Evolutionary conservation across 306 rosid genomes (phyloP), one percentile per base, ranked within the genome.

Genomic region (Castanea sativa): DNA sequence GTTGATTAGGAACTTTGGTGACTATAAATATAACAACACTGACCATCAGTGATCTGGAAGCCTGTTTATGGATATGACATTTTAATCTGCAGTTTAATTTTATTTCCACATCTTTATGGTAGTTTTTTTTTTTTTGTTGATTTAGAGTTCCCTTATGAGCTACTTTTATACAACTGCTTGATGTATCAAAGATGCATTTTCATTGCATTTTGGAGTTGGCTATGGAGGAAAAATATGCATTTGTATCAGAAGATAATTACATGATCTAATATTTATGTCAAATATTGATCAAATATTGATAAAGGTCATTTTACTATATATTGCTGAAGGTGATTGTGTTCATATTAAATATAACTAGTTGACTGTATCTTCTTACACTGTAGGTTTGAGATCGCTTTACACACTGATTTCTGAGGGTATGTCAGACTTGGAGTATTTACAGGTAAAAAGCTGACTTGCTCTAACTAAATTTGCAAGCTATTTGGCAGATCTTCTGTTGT

Each of bases 341-440:
- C 70, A n/a, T 64, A 30, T 32, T 67, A 33, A 16, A 30, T 14
- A 7, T 33, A 67, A 8, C 52, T 67, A 67, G 51, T 35, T 35
- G 25, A 23, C n/a, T 32, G 56, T 21, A 73, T 53, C 55, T 35
- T 41, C 23, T 52, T 29, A 25, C 20, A 2, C 21, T 35, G 79
- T 59, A 95, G 98, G 99, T 83, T 84, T 95, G 79, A 91, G 99
- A 83, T 90, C 99, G 7, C 92, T 95, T 68, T 95, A 89, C 85
- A 71, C 88, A 2, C 89, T 95, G 45, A 87, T 93, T 77, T 90
- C 99, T 20, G 91, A 88, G 82, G 92, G 98, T 32, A 87, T 95
- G 97, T 85, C 96, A 20, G 97, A 95, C 32, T 88, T 95, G 91
- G 92, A 90, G 85, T 95, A 93, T 85, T 83, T 95, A 55, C 99